Evolutionary conservation across 2,329 filamentous ascomycete genomes (phyloP), one percentile per base, ranked within the genome.

Genomic region (Zalaria sp.): DNA sequence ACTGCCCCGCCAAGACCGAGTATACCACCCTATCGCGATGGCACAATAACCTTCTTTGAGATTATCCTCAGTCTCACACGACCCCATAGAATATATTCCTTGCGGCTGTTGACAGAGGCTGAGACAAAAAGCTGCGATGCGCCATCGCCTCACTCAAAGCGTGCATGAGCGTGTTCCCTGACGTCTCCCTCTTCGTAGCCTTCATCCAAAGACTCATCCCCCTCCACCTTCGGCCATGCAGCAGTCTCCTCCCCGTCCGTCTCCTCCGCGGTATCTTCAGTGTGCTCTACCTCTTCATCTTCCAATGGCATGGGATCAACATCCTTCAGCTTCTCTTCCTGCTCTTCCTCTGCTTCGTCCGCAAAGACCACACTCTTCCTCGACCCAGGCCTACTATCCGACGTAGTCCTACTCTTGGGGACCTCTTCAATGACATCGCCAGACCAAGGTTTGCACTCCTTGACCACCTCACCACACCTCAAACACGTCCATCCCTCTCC

Each of bases 401-500:
- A 32, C n/a, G 34, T 45, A 28, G 42, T 40, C 11, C 38, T 37
- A 18, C 44, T 44, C 8, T 36, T 36, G 37, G 45, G 43, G 25
- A 32, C 37, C 31, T 45, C 46, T 27, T 51, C 79, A 36, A 95
- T 61, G 11, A 96, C 83, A 60, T 95, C 91, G 25, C 91, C 91
- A 51, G 71, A 78, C 91, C 91, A 98, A 1, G 91, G 86, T 57
- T 77, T 80, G 61, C 89, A 96, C 57, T 88, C 79, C 56, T 81
- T 86, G 38, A 93, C 77, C 18, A 81, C 59, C 55, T 85, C 82
- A 11, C 88, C 88, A 56, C 91, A 98, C 18, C 91, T 75, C 37
- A 98, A 66, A 63, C 91, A 98, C 7, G 77, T 74, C 86, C 88
- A 95, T 2, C 89, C 89, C 56, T 95, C 86, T 28, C 89, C 91